These are phyloP conservation scores for Geotrichum macrosporum DNA, from an alignment of 1,139 yeast genomes.

Conservation along the genomic window DNA sequence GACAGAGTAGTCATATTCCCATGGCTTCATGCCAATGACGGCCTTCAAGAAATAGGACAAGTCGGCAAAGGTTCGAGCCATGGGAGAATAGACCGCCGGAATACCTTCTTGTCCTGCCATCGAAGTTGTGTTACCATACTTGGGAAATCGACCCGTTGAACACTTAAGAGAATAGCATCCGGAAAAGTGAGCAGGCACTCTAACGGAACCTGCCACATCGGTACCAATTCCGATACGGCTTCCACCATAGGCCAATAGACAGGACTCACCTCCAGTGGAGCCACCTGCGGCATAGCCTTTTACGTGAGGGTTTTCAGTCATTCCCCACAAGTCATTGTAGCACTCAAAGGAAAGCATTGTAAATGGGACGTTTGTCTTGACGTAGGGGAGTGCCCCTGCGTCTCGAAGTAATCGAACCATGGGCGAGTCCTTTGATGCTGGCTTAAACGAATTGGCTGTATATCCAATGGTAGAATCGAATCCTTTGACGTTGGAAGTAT, in stretches of 20 bases:
- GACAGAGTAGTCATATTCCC: slow-evolving; percentile 50
- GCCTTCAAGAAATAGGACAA: slow-evolving; percentile 53
- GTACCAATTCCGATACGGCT: slow-evolving; percentile 55
- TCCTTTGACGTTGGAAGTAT: slow-evolving; percentile 45
- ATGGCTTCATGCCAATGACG: slow-evolving; percentile 51
- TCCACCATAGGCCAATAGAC: slow-evolving; percentile 49
- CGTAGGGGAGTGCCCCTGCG: slow-evolving; percentile 53
- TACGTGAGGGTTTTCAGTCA: slow-evolving; percentile 48
- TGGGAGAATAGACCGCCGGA: slow-evolving; percentile 49
- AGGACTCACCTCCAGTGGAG: slow-evolving; percentile 61
- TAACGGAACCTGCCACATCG: slow-evolving; percentile 61
- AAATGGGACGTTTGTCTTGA: slow-evolving; percentile 57
- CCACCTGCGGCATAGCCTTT: slow-evolving; percentile 49
- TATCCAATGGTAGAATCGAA: slow-evolving; percentile 43
- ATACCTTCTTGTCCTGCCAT: slow-evolving; percentile 32
- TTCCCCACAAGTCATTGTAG: slow-evolving; percentile 45
- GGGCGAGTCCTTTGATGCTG: slow-evolving; percentile 28
- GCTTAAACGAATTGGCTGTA: slow-evolving; percentile 34
- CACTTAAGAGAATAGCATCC: slow-evolving; percentile 56
- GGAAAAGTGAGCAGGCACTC: slow-evolving; percentile 54
- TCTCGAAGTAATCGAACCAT: slow-evolving; percentile 43
- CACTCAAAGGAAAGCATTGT: slow-evolving; percentile 55
- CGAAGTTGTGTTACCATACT: slow-evolving; percentile 16
- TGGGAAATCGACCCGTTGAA: slow-evolving; percentile 47
- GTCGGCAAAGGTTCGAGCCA: slow-evolving; percentile 51